Evolutionary conservation across 2,329 filamentous ascomycete species (phyloP), one percentile per base, ranked within the genome.

Genomic region (Fusarium sp.): DNA sequence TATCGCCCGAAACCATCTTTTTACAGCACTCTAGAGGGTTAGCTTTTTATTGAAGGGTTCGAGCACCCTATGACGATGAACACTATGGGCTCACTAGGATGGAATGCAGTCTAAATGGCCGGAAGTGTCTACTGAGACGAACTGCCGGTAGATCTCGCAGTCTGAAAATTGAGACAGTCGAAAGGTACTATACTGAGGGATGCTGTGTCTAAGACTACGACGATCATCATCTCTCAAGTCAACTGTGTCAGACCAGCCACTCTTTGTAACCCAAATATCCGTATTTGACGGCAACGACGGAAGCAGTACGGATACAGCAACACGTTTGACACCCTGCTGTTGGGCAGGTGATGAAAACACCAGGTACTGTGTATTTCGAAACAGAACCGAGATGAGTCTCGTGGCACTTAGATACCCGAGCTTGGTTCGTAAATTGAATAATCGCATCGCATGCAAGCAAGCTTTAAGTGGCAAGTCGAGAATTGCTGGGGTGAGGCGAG

Each of bases 351-450:
- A 48, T 46, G 14, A 48, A 47, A 20, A 20, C 27, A 47, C 43
- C 54, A 42, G 42, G 49, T 53, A 57, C 25, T 27, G 8, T 27
- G 25, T 27, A 27, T 59, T 49, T 57, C 43, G 60, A 72, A 69
- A 63, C 68, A 37, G 27, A 71, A 48, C 59, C 68, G 68, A 71
- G 54, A 72, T 71, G 57, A 68, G 50, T n/a, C 30, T 34, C 25
- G 48, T 59, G 46, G 43, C 27, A 48, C 51, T n/a, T 40, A 41
- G 21, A 28, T 37, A 45, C 43, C 37, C 59, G 41, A 30, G 50
- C 32, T 50, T 57, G 25, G n/a, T n/a, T 51, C 23, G 27, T 41
- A n/a, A 43, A 65, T 42, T 41, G 46, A 46, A 61, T 37, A 20
- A 46, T 46, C 30, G 30, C 14, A 32, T 32, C 14, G 14, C 16